These are phyloP conservation scores for Phytophthora podocarpi DNA, from an alignment of 352 stramenopile genomes.

Conservation along the genomic window DNA sequence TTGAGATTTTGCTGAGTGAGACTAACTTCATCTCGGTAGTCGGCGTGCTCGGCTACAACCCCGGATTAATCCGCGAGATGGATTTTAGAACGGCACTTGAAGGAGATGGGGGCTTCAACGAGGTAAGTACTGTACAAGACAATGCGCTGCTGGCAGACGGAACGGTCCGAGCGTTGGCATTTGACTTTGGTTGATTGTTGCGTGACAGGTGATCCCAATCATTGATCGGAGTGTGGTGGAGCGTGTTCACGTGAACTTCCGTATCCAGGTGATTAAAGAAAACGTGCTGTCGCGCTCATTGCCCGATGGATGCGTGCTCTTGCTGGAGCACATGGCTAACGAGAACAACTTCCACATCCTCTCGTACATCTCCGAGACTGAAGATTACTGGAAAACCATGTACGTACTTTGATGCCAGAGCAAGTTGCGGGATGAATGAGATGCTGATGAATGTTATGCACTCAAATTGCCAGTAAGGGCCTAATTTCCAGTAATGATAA, in stretches of 20 bases:
- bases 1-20: slow-evolving; percentile 77
- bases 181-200: slow-evolving; percentile 5
- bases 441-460: slow-evolving; percentile 9
- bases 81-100: slow-evolving; percentile 76
- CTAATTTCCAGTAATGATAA: slow-evolving; percentile 49
- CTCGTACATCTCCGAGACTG: slow-evolving; percentile 76
- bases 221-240: slow-evolving; percentile 57
- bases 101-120: slow-evolving; percentile 62
- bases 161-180: neutral
- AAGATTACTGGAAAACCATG: slow-evolving; percentile 73
- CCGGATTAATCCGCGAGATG: slow-evolving; percentile 72
- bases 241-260: slow-evolving; percentile 87
- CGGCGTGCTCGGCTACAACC: slow-evolving; percentile 83
- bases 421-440: neutral
- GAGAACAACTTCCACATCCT: slow-evolving; percentile 89
- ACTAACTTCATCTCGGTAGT: slow-evolving; percentile 84
- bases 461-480: slow-evolving; percentile 41
- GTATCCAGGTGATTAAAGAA: slow-evolving; percentile 89
- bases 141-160: neutral
- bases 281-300: slow-evolving; percentile 82
- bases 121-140: slow-evolving; percentile 42
- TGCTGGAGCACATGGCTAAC: slow-evolving; percentile 84
- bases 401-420: slow-evolving; percentile 34
- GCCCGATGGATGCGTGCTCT: slow-evolving; percentile 72
- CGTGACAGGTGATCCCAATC: slow-evolving; percentile 71